Evolutionary conservation across 345 rosid genomes (phyloP).

Genomic region (Odontarrhena argentea): DNA sequence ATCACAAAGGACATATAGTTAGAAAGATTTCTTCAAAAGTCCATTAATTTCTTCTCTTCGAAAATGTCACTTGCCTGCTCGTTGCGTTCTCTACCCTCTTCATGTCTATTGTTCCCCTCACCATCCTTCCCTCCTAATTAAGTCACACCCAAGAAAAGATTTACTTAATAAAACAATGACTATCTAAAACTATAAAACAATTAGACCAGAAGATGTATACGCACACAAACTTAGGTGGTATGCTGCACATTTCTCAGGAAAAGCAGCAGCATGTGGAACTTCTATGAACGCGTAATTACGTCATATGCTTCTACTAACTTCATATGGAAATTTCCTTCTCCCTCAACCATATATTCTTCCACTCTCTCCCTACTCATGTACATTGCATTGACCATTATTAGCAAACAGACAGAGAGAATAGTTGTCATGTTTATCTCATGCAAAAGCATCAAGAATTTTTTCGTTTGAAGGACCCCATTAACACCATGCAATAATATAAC

Average conservation of each 20-base stretch:
- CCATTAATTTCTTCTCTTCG: constrained; percentile 86
- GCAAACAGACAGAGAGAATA: too few species aligned
- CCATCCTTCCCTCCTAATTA: constrained; percentile 45
- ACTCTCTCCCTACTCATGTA: too few species aligned
- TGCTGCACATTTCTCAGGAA: constrained; percentile 52
- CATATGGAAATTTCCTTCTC: too few species aligned
- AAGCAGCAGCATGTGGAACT: constrained; percentile 62
- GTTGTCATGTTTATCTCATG: too few species aligned
- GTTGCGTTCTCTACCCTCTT: constrained; percentile 85
- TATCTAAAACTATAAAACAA: neutral
- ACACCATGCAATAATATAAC: too few species aligned
- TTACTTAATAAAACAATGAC: neutral
- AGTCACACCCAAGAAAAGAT: neutral
- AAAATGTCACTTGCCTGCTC: constrained; percentile 89
- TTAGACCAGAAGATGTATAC: too few species aligned
- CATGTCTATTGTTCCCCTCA: constrained; percentile 87
- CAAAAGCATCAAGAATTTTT: too few species aligned
- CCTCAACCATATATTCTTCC: too few species aligned
- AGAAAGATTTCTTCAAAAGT: constrained; percentile 75
- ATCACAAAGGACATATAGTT: constrained; percentile 37
- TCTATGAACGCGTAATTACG: too few species aligned
- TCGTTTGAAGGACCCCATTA: too few species aligned
- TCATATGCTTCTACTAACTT: too few species aligned
- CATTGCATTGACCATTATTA: too few species aligned
- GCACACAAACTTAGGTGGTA: neutral